Evolutionary conservation across 805 yeast genomes (phyloP).

Genomic region (Candida schatavii): DNA sequence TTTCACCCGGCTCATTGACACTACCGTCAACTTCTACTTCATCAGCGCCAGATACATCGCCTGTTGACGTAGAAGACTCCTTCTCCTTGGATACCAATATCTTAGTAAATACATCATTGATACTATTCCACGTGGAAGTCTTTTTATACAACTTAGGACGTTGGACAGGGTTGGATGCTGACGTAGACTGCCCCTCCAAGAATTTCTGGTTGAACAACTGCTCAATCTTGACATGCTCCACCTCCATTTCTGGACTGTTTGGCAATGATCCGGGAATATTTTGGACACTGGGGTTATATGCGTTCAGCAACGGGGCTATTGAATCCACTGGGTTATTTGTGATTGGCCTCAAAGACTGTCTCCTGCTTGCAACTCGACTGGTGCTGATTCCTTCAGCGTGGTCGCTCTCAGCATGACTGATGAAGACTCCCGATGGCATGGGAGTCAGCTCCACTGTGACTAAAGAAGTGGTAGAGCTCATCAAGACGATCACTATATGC

Average conservation of each 20-base stretch:
- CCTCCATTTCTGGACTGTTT: slow-evolving; percentile 38
- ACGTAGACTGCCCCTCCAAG: no score
- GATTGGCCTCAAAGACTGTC: slow-evolving; percentile 1
- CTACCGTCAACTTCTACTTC: background rate
- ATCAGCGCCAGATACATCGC: background rate
- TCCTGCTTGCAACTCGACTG: background rate
- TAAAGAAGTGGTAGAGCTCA: no score
- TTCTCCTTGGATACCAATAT: background rate
- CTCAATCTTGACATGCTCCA: slow-evolving; percentile 7
- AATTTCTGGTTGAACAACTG: background rate
- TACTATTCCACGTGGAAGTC: background rate
- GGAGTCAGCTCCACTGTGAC: no score
- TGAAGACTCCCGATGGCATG: no score
- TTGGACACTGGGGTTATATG: slow-evolving; percentile 11
- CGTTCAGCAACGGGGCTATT: slow-evolving; percentile 3
- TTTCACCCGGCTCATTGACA: slow-evolving; percentile 3
- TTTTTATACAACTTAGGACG: slow-evolving; percentile 3
- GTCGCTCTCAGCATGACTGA: no score
- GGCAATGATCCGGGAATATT: slow-evolving; percentile 42
- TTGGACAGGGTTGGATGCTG: background rate
- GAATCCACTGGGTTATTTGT: background rate
- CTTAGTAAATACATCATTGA: background rate
- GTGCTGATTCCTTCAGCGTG: no score
- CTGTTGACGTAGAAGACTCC: background rate
- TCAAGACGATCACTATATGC: no score